Base-by-base conservation (phyloP, 352 stramenopile species). In the Phytophthora foliorum region DNA sequence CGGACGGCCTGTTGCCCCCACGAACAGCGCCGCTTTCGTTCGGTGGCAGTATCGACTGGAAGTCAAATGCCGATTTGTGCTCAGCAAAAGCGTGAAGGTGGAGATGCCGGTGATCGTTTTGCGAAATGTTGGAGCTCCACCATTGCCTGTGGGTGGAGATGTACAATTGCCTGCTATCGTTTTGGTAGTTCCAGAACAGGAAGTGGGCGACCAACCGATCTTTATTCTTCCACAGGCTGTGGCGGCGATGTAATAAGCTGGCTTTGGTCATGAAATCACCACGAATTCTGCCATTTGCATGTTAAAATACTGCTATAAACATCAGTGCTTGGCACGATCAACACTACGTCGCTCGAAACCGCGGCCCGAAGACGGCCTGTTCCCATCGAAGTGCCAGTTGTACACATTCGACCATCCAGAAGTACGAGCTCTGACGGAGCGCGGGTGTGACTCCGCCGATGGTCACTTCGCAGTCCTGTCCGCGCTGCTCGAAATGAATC, bases 351-450 rank as follows among this genome's bases (percentile, higher is more conserved):
- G 63, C 63, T 67, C 61, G 52, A 51, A 77, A 77, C 14, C 64
- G 69, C 5, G 78, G 73, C 2, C 73, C 78, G 50, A 75, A 64
- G 16, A 86, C 54, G 9, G 63, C 55, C 36, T 57, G 68, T 39
- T 86, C 78, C 78, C 78, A 86, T 10, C 75, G 69, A 36, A 84
- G 63, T 39, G 72, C 74, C 19, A 82, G 13, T 46, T 77, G 69
- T 27, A 84, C 50, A 31, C 81, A 75, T 50, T 82, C 78, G 13
- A 81, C 62, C 34, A 77, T 68, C 78, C 78, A 87, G 54, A 79
- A 84, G 46, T 66, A 57, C 21, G 63, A 68, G 54, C 71, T 86
- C 56, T 77, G 50, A 19, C 75, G 75, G 4, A 84, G 73, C 2
- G 75, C 79, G 0, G 75, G 78, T 1, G 62, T 63, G 32, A 77